phyloP scores from a whole-genome alignment of 176 grass and related monocot genomes.

The Musa itinerans region DNA sequence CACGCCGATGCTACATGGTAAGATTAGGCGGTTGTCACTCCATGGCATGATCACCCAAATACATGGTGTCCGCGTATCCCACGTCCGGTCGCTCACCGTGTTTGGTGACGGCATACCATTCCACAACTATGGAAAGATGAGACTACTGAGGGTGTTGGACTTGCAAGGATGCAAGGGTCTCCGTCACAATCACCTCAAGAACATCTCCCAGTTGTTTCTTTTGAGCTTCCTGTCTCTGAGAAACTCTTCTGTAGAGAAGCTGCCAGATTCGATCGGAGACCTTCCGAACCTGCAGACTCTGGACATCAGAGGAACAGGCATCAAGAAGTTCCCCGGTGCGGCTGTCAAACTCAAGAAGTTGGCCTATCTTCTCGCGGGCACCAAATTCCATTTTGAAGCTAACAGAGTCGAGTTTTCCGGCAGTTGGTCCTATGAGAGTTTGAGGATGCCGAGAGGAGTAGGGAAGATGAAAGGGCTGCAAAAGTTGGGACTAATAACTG shows the following conservation, averaged over 20 bases:
- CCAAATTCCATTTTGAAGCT: too few species aligned
- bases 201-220: slow-evolving; percentile 23
- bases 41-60: neutral
- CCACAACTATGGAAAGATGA: slow-evolving; percentile 11
- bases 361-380: neutral
- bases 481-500: too few species aligned
- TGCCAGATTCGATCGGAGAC: slow-evolving; percentile 32
- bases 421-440: too few species aligned
- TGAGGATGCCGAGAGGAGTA: too few species aligned
- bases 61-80: neutral
- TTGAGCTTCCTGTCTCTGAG: slow-evolving; percentile 24
- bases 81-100: slow-evolving; percentile 27
- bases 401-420: too few species aligned
- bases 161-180: slow-evolving; percentile 16
- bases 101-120: slow-evolving; percentile 9
- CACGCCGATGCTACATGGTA: slow-evolving; percentile 13
- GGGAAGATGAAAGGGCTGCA: too few species aligned
- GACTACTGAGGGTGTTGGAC: slow-evolving; percentile 30
- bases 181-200: slow-evolving; percentile 21
- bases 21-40: slow-evolving; percentile 36
- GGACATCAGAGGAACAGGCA: slow-evolving; percentile 19
- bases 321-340: slow-evolving; percentile 3
- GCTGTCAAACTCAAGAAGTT: slow-evolving; percentile 28
- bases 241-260: neutral
- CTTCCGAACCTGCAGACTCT: slow-evolving; percentile 32